Base-by-base conservation (phyloP, 2,329 filamentous ascomycete species). In the Leptosphaerulina australis region DNA sequence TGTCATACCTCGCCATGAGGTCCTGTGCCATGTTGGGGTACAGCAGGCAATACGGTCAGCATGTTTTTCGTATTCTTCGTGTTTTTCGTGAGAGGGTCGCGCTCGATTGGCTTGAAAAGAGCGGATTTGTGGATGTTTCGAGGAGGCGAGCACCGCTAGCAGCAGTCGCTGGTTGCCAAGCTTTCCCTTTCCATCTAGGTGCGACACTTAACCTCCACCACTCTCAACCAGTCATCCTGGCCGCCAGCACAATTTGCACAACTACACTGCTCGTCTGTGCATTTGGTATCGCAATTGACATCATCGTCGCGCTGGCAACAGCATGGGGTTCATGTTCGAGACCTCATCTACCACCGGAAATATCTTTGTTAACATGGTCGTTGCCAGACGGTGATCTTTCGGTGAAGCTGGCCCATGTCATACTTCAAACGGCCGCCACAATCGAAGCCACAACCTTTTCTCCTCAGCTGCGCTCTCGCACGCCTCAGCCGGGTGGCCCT, bases 121-220 rank as follows among this genome's bases (percentile, higher is more conserved):
- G 50, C 39, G 22, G 22, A n/a, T 22, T 21, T 26, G 31, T 46
- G 35, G 31, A 35, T 56, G 59, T 59, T 59, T 56, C 50, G 55
- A 34, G 36, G 40, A 17, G 50, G 53, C 53, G 48, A 55, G 46
- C 29, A n/a, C 15, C 49, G 34, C 20, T 6, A 28, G 20, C 40
- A 39, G 31, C 11, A n/a, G n/a, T 30, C 17, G 20, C 15, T n/a
- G 24, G 17, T 6, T 4, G 28, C 44, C 40, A 38, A 50, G 44
- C 51, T 44, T 47, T 47, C 45, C 53, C 20, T 15, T 49, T 62
- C 39, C 43, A 53, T 53, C 48, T 52, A 61, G 50, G 58, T 65
- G 63, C 60, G 61, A 64, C 63, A 54, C 21, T n/a, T 11, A 17
- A 15, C 14, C 43, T 33, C 38, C 50, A 47, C 48, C 15, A 31